Conservation (phyloP, 2,329 filamentous ascomycete species). For the Cytospora leucostoma region DNA sequence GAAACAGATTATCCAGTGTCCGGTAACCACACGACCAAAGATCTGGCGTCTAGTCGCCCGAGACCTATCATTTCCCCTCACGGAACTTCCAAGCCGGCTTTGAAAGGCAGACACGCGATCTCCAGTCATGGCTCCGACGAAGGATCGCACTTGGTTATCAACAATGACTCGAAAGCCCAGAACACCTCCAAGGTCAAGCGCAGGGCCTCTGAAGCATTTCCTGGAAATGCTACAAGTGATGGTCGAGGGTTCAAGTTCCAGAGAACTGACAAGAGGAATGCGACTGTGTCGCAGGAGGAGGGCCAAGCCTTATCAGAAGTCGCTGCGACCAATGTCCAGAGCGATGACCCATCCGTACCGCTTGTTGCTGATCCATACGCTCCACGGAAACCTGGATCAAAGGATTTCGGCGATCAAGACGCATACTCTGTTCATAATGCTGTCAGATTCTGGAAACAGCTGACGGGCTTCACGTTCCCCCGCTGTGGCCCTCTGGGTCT, state of each 20-base stretch:
- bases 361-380: not conserved
- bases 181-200: too few species aligned
- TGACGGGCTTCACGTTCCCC: not conserved
- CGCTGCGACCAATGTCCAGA: not conserved
- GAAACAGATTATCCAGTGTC: not conserved
- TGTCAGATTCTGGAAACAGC: not conserved
- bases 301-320: not conserved
- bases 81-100: not conserved
- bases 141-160: not conserved
- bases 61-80: not conserved
- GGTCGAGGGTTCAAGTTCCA: too few species aligned
- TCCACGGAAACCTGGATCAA: not conserved
- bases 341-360: not conserved
- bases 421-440: fast-evolving
- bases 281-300: not conserved
- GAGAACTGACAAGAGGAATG: not conserved
- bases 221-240: too few species aligned
- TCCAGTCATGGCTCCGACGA: not conserved
- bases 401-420: not conserved
- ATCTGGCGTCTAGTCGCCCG: not conserved
- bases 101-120: not conserved
- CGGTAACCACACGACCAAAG: not conserved
- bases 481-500: not conserved
- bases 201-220: too few species aligned
- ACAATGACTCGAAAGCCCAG: too few species aligned